A percentile compares a stretch with the other conserved stretches of the same genome.
These are phyloP conservation scores for Cutaneotrichosporon sp. DNA, from an alignment of 1,284 basidiomycete species.

Conservation along the genomic window DNA sequence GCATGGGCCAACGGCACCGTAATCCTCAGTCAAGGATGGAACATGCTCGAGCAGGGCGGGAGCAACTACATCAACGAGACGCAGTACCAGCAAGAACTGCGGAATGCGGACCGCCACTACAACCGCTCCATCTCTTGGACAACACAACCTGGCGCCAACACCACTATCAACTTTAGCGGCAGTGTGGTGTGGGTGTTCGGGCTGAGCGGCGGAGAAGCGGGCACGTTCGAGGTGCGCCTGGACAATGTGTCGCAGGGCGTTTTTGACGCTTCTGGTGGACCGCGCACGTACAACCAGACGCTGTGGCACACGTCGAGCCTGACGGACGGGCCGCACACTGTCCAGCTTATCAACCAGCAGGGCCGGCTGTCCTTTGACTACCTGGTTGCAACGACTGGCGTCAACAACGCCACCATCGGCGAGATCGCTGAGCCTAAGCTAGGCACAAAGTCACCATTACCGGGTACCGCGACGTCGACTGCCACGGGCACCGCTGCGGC, in stretches of 20 bases:
- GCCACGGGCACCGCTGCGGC: slow-evolving; percentile 5
- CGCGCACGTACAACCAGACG: slow-evolving; percentile 34
- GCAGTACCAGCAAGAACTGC: slow-evolving; percentile 28
- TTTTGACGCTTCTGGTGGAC: slow-evolving; percentile 31
- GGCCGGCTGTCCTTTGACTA: slow-evolving; percentile 38
- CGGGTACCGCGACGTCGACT: not conserved
- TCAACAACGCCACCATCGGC: slow-evolving; percentile 7
- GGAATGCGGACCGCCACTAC: slow-evolving; percentile 22
- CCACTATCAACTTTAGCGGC: slow-evolving; percentile 33
- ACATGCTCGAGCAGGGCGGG: slow-evolving; percentile 37
- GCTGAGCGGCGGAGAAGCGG: slow-evolving; percentile 31
- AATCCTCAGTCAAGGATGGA: slow-evolving; percentile 39
- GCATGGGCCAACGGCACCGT: slow-evolving; percentile 37
- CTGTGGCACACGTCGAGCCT: slow-evolving; percentile 37
- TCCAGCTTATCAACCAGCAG: slow-evolving; percentile 32
- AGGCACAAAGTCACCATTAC: not conserved
- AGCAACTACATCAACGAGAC: slow-evolving; percentile 41
- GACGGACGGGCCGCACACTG: slow-evolving; percentile 25
- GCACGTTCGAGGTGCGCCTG: slow-evolving; percentile 33
- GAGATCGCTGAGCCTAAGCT: not conserved
- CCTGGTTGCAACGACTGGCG: slow-evolving; percentile 25
- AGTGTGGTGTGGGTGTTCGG: slow-evolving; percentile 39
- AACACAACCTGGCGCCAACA: slow-evolving; percentile 26
- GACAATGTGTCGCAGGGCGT: slow-evolving; percentile 33
- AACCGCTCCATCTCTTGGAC: slow-evolving; percentile 42